phyloP scores from a whole-genome alignment of 148 eudicot genomes.

The Cornus controversa region DNA sequence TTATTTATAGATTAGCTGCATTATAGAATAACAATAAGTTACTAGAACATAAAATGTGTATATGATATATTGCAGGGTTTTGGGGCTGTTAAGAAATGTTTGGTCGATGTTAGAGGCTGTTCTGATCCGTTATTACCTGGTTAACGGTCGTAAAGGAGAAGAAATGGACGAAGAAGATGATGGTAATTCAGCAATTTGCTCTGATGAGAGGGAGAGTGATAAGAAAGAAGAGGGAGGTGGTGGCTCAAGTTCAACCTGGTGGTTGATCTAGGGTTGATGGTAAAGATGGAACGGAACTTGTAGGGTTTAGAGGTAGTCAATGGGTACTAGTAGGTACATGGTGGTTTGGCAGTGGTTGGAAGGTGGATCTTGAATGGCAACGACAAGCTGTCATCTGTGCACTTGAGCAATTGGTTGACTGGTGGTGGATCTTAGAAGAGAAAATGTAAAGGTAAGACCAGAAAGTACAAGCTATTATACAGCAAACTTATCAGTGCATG shows the following conservation, averaged over 20 bases:
- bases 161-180: not conserved
- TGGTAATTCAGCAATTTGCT: not conserved
- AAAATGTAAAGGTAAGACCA: not conserved
- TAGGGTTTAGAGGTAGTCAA: not conserved
- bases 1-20: not conserved
- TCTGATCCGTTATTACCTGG: not conserved
- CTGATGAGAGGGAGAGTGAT: not conserved
- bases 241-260: not conserved
- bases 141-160: not conserved
- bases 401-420: too few relatives aligned
- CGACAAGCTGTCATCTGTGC: too few relatives aligned
- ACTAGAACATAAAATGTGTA: not conserved
- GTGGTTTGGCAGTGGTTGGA: too few relatives aligned
- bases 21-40: too few relatives aligned
- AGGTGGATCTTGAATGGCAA: too few relatives aligned
- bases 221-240: not conserved
- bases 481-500: not conserved
- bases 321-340: not conserved
- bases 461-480: not conserved
- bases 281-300: not conserved
- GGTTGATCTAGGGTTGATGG: not conserved
- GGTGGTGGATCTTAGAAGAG: constrained; percentile 52
- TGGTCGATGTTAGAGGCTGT: not conserved
- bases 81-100: not conserved
- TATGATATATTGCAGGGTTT: not conserved